phyloP scores from a whole-genome alignment of 768 basidiomycete genomes.

The Leccinum arenicola region DNA sequence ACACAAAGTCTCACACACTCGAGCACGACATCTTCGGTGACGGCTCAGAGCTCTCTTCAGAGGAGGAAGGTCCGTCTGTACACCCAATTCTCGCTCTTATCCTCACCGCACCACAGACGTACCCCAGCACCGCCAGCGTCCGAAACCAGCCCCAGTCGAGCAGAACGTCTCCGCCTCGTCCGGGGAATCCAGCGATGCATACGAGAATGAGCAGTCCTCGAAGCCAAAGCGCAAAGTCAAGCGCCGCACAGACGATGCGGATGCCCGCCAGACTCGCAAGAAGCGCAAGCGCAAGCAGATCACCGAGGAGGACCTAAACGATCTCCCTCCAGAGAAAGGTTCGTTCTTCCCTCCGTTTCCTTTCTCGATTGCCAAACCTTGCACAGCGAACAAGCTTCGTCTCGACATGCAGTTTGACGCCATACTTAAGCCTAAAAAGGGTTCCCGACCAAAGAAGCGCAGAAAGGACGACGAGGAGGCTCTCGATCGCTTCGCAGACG shows the following conservation, averaged over 20 bases:
- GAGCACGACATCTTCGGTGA: constrained; percentile 80
- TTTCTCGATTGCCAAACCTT: background rate
- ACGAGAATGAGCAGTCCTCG: constrained; percentile 37
- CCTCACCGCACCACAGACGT: constrained; percentile 33
- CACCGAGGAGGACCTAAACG: constrained; percentile 62
- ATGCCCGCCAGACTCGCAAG: constrained; percentile 35
- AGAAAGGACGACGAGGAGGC: constrained; percentile 83
- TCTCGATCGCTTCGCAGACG: constrained; percentile 85
- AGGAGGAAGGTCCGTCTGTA: constrained; percentile 49
- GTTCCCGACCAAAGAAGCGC: constrained; percentile 56
- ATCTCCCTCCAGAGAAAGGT: constrained; percentile 80
- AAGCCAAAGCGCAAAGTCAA: constrained; percentile 26
- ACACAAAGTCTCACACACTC: constrained; percentile 27
- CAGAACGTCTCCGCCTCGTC: constrained; percentile 37
- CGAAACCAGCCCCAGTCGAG: constrained; percentile 28
- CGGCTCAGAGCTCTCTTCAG: constrained; percentile 80
- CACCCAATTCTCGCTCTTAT: background rate
- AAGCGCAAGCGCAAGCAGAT: constrained; percentile 63
- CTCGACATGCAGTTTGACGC: constrained; percentile 85
- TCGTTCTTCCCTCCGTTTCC: constrained; percentile 11
- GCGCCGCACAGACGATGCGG: constrained; percentile 45
- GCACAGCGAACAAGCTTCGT: constrained; percentile 67
- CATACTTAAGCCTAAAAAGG: constrained; percentile 79
- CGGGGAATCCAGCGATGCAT: constrained; percentile 52
- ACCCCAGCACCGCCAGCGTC: constrained; percentile 41